phyloP scores from a whole-genome alignment of 257 asterid species.

The Catharanthus roseus region DNA sequence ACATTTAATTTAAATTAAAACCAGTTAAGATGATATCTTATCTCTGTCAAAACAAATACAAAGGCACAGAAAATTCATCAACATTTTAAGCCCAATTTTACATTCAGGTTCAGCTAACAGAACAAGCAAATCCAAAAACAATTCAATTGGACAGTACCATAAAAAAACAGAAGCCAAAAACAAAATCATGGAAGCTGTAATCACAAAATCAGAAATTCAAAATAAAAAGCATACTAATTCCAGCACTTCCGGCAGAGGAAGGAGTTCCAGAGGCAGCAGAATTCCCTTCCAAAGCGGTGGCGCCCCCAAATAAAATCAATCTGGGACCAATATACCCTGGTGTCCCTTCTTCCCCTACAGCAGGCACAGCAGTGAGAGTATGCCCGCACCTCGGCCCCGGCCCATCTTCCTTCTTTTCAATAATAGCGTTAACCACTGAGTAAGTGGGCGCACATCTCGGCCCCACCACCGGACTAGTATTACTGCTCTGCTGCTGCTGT shows the following conservation, averaged over 20 bases:
- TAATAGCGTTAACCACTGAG: conserved; percentile 62
- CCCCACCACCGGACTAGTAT: conserved; percentile 43
- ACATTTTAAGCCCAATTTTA: background rate
- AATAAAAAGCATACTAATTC: conserved; percentile 62
- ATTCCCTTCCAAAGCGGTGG: conserved; percentile 96
- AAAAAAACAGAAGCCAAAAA: background rate
- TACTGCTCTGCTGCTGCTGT: conserved; percentile 29
- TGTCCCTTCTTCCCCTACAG: conserved; percentile 93
- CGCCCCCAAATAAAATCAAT: conserved; percentile 88
- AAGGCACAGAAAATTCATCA: background rate
- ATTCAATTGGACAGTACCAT: background rate
- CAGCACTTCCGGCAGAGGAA: conserved; percentile 95
- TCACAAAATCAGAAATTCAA: background rate
- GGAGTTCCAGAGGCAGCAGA: conserved; percentile 92
- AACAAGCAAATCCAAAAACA: background rate
- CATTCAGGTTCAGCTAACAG: background rate
- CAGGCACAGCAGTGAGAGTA: conserved; percentile 94
- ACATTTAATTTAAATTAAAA: background rate
- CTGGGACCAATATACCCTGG: conserved; percentile 86
- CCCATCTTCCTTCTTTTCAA: conserved; percentile 93
- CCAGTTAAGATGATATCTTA: background rate
- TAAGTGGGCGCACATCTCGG: conserved; percentile 94
- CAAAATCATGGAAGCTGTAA: background rate
- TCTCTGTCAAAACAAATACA: background rate
- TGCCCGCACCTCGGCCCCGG: conserved; percentile 98